A percentile compares a stretch with the other conserved stretches of the same genome.
These are phyloP conservation scores for Thozetella sp. DNA, from an alignment of 495 filamentous ascomycete species.

Conservation along the genomic window DNA sequence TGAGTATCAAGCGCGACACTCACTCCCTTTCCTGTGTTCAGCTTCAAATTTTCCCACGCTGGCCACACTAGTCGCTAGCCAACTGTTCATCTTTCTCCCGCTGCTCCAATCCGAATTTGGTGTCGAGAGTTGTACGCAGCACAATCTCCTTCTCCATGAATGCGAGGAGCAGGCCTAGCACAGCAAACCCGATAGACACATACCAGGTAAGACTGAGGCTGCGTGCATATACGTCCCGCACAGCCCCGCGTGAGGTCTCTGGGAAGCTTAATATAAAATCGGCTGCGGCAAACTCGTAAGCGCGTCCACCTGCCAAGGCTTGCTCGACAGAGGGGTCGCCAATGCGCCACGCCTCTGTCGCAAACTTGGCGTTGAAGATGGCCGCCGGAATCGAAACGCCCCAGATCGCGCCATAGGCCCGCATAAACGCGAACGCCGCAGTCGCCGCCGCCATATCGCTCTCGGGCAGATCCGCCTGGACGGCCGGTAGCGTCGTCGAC, in stretches of 20 bases:
- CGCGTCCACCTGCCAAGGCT: constrained; percentile 7
- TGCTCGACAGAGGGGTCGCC: neutral
- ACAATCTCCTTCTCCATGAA: neutral
- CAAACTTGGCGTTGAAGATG: constrained; percentile 16
- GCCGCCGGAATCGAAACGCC: constrained; percentile 24
- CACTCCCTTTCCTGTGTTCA: too few species aligned
- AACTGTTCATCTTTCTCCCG: too few species aligned
- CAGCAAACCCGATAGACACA: neutral
- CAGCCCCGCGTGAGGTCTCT: too few species aligned
- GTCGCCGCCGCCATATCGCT: constrained; percentile 34
- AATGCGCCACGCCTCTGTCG: constrained; percentile 16
- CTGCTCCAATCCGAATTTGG: neutral
- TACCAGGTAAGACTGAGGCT: neutral
- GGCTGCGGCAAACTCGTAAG: constrained; percentile 8
- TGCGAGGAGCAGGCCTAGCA: neutral
- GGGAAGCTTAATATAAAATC: neutral
- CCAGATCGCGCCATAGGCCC: constrained; percentile 46
- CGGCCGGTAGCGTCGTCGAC: constrained; percentile 24
- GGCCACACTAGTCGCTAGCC: too few species aligned
- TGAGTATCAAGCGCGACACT: too few species aligned
- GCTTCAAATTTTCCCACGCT: too few species aligned
- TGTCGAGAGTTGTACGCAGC: neutral
- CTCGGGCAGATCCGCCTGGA: constrained; percentile 28
- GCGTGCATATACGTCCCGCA: neutral
- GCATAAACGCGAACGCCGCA: constrained; percentile 36